Evolutionary conservation across 768 basidiomycete genomes (phyloP), one percentile per base, ranked within the genome.

Genomic region (Psilocybe sp.): DNA sequence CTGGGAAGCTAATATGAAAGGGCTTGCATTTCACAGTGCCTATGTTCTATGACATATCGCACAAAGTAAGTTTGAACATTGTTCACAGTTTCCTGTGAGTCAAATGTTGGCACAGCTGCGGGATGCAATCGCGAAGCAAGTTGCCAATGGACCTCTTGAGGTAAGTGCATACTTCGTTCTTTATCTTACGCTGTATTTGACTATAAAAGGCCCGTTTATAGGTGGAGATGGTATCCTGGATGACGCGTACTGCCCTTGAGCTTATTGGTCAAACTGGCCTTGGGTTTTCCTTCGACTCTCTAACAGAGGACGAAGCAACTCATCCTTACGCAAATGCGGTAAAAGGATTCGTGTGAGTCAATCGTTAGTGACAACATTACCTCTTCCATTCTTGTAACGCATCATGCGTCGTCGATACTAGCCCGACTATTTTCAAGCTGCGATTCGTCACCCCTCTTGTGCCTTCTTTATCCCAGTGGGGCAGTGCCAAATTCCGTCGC

Each of bases 251-350:
- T 11, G 73, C 78, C n/a, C 64, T 80, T 16, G 78, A 80, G 50
- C 64, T 79, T 33, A 72, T 81, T 43, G 77, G 76, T 13, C 75
- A 75, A 63, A 73, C 69, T 19, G 77, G 78, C 3, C 64, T 81
- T n/a, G 74, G 75, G 5, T 67, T 66, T 41, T 70, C 69, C 12
- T 75, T 77, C 39, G 74, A 76, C 52, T 51, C 69, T 0, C 66
- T 80, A 10, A 62, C 57, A 14, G 65, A 69, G 31, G 66, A 67
- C 11, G 51, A 54, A 8, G 50, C 50, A 11, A 52, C 52, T 1
- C 69, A 66, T 58, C 69, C 60, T 43, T 77, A 70, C 44, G 59
- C 56, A n/a, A 36, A 50, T 11, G 62, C 69, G 6, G 57, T 65
- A 23, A 68, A 71, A 54, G 45, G 50, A 19, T 48, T 72, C 18